Conservation (phyloP, 2,329 filamentous ascomycete genomes). For the Chalara sp. region DNA sequence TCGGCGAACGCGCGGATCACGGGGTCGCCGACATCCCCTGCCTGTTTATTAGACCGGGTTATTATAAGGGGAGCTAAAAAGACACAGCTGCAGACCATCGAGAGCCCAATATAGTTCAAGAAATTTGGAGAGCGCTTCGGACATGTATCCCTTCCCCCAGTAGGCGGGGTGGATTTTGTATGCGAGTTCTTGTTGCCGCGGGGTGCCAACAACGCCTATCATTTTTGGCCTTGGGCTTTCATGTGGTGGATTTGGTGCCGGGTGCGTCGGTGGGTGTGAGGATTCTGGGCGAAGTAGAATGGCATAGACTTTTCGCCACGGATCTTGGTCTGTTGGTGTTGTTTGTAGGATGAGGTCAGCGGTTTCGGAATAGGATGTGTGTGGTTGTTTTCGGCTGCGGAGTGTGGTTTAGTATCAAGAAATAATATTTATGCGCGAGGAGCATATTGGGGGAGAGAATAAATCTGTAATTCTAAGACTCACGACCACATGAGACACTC, state of each 20-base stretch:
- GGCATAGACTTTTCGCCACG: conserved; percentile 16
- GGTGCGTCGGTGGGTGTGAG: neutral
- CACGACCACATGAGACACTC: conserved; percentile 11
- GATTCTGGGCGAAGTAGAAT: conserved; percentile 10
- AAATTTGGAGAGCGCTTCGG: conserved; percentile 8
- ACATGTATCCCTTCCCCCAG: conserved; percentile 13
- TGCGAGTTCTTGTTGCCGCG: conserved; percentile 11
- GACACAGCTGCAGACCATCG: too few species aligned
- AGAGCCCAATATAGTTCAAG: too few species aligned
- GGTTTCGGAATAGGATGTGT: conserved; percentile 1
- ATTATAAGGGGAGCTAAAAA: too few species aligned
- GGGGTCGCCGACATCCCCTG: conserved; percentile 4
- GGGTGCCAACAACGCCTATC: conserved; percentile 12
- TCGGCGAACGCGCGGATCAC: conserved; percentile 8
- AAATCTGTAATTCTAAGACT: neutral
- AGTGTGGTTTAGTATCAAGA: neutral
- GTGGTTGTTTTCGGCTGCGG: neutral
- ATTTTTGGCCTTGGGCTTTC: conserved; percentile 5
- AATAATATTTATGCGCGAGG: neutral
- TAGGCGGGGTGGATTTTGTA: conserved; percentile 13
- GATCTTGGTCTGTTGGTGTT: conserved; percentile 4
- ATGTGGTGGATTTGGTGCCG: neutral
- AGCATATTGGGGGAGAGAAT: neutral
- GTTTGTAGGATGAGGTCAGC: conserved; percentile 1
- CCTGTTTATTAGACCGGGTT: neutral